Evolutionary conservation across 2,329 filamentous ascomycete species (phyloP).

Genomic region (Didymella glomerata): DNA sequence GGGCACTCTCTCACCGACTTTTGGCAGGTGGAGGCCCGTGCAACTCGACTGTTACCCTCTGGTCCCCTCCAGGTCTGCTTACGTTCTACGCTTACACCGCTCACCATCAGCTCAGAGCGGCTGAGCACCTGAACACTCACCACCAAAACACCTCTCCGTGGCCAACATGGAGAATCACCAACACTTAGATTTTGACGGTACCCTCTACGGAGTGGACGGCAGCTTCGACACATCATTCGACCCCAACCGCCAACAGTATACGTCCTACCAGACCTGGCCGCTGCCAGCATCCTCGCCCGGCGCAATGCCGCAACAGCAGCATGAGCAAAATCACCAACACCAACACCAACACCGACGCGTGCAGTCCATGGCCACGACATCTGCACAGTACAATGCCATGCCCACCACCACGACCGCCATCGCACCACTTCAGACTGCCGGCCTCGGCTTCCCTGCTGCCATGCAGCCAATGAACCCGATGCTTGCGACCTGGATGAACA

Average conservation of each 20-base stretch:
- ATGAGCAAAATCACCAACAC: conserved; percentile 30
- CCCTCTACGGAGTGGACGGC: conserved; percentile 49
- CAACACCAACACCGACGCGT: conserved; percentile 40
- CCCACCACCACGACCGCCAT: conserved; percentile 38
- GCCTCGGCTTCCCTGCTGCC: conserved; percentile 44
- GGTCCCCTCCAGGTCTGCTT: conserved; percentile 24
- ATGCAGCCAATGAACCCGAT: conserved; percentile 48
- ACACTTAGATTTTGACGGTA: conserved; percentile 50
- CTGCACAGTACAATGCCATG: conserved; percentile 31
- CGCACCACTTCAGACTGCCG: conserved; percentile 46
- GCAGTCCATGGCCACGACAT: conserved; percentile 40
- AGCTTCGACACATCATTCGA: conserved; percentile 52
- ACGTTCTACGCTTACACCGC: conserved; percentile 34
- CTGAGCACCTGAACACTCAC: conserved; percentile 40
- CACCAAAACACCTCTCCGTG: conserved; percentile 33
- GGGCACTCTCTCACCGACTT: conserved; percentile 24
- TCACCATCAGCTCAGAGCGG: conserved; percentile 47
- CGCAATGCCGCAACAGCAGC: conserved; percentile 44
- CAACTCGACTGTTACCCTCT: conserved; percentile 24
- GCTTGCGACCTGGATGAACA: conserved; percentile 56
- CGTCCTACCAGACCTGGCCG: conserved; percentile 50
- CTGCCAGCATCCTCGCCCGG: conserved; percentile 49
- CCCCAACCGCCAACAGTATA: conserved; percentile 45
- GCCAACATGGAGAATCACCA: conserved; percentile 54
- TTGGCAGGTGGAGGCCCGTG: conserved; percentile 24